phyloP scores from a whole-genome alignment of 768 basidiomycete genomes.

The Boletus rubropictus region DNA sequence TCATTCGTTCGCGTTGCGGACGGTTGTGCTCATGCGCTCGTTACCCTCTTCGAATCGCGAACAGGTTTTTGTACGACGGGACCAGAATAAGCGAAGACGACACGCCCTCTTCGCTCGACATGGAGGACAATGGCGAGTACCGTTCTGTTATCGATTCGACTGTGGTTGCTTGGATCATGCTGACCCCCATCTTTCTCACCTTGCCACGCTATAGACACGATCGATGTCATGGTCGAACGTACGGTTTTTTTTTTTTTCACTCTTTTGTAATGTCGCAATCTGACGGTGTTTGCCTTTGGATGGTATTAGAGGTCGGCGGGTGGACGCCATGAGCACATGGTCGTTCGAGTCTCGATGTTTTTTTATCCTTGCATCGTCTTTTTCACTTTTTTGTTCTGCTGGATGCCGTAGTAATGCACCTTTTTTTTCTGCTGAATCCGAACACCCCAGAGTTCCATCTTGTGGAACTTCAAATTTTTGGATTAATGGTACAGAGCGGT shows the following conservation, averaged over 20 bases:
- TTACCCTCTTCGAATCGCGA: no score
- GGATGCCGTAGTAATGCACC: constrained; percentile 2
- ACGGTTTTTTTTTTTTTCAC: constrained; percentile 28
- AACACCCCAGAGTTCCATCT: no score
- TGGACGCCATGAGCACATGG: constrained; percentile 13
- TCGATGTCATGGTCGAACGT: constrained; percentile 98
- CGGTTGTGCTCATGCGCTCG: background rate
- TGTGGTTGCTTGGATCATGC: background rate
- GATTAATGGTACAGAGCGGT: no score
- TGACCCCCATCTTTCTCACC: constrained; percentile 2
- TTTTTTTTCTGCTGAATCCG: background rate
- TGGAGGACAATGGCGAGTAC: constrained; percentile 82
- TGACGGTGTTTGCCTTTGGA: background rate
- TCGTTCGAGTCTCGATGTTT: background rate
- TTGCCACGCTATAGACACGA: constrained; percentile 54
- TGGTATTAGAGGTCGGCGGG: constrained; percentile 16
- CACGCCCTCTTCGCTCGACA: constrained; percentile 76
- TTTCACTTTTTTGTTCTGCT: background rate
- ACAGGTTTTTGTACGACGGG: constrained; percentile 89
- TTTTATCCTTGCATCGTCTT: background rate
- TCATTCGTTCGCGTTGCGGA: background rate
- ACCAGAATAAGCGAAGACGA: constrained; percentile 81
- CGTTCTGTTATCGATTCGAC: background rate
- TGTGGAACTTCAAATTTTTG: no score
- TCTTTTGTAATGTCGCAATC: background rate